A percentile compares a stretch with the other conserved stretches of the same genome.
phyloP scores from a whole-genome alignment of 495 filamentous ascomycete genomes.

The Trichoderma gamsii region DNA sequence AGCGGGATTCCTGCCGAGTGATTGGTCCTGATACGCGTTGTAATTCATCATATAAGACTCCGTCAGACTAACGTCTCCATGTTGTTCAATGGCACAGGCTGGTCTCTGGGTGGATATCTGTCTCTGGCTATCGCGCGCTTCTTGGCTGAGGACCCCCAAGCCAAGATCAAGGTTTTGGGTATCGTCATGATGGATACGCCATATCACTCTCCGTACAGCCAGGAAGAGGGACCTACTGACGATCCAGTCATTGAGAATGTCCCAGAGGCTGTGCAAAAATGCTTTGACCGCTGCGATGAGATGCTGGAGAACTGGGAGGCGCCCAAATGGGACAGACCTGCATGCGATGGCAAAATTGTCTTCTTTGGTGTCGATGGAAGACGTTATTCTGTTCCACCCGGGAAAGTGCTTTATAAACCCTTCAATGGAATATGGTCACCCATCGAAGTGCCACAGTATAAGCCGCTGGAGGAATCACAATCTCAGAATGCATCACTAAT shows the following conservation, averaged over 20 bases:
- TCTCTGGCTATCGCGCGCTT: background rate
- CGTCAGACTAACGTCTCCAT: background rate
- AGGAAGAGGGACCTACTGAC: background rate
- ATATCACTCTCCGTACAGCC: background rate
- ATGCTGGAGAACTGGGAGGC: slow-evolving; percentile 4
- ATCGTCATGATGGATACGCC: slow-evolving; percentile 11
- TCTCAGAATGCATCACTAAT: background rate
- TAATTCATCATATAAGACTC: background rate
- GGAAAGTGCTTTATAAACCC: background rate
- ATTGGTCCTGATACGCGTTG: background rate
- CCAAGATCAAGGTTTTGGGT: slow-evolving; percentile 2
- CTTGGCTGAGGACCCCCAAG: slow-evolving; percentile 11
- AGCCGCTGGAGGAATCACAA: background rate
- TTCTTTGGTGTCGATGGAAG: slow-evolving; percentile 1
- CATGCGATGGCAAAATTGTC: background rate
- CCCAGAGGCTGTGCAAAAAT: background rate
- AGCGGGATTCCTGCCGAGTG: background rate
- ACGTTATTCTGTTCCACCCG: background rate
- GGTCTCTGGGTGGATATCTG: slow-evolving; percentile 12
- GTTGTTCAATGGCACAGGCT: background rate
- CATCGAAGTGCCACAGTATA: background rate
- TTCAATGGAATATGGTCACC: background rate
- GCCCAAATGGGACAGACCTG: background rate
- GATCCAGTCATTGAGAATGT: slow-evolving; percentile 1
- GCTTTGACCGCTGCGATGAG: slow-evolving; percentile 8